phyloP scores from a whole-genome alignment of 345 rosid genomes.

The Eutrema heterophyllum region DNA sequence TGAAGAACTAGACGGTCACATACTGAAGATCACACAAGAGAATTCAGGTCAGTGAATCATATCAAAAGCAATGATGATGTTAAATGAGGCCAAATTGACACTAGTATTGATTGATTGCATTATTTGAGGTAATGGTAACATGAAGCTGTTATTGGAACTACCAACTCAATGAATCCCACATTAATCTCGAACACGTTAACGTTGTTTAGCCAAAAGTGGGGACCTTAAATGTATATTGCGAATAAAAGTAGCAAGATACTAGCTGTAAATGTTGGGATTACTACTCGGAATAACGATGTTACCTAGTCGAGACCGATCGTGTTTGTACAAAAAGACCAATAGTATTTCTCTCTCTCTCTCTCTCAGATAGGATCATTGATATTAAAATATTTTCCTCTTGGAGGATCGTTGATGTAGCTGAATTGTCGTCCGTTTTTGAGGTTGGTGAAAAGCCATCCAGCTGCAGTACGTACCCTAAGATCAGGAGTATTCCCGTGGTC shows the following conservation, averaged over 20 bases:
- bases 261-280: slow-evolving; percentile 2
- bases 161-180: slow-evolving; percentile 50
- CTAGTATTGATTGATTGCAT: neutral
- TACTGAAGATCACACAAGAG: slow-evolving; percentile 59
- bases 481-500: no score
- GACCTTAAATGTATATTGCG: neutral
- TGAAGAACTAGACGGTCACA: slow-evolving; percentile 83
- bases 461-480: no score
- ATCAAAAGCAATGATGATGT: neutral
- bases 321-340: no score
- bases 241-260: neutral
- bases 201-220: no score
- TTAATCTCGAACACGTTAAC: slow-evolving; percentile 41
- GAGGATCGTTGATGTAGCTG: no score
- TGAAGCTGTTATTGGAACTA: slow-evolving; percentile 95
- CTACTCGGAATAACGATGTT: no score
- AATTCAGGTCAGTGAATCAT: slow-evolving; percentile 43
- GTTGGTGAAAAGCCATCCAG: no score
- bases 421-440: no score
- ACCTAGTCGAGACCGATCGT: no score
- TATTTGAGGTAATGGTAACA: slow-evolving; percentile 38
- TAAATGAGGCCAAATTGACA: neutral
- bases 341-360: no score
- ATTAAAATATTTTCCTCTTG: no score
- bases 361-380: no score